Evolutionary conservation across 257 asterid genomes (phyloP).

Genomic region (Avicennia marina): DNA sequence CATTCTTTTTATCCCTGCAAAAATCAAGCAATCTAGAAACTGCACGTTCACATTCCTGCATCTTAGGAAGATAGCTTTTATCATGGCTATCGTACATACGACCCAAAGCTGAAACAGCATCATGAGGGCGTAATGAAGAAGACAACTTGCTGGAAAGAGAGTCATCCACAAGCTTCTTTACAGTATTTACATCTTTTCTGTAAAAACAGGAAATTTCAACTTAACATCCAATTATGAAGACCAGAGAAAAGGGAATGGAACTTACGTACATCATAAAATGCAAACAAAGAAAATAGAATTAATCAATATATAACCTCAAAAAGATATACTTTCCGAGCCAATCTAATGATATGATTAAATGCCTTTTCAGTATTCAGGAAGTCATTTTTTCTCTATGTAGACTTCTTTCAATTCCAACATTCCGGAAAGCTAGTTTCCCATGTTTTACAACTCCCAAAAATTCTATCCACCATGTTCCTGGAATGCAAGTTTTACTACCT

Average conservation of each 20-base stretch:
- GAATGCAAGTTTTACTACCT: too few species aligned
- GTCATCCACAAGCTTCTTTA: slow-evolving; percentile 93
- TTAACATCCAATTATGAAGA: too few species aligned
- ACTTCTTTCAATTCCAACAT: too few species aligned
- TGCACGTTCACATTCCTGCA: slow-evolving; percentile 67
- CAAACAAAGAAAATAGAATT: background rate
- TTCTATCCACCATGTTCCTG: too few species aligned
- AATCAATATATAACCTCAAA: background rate
- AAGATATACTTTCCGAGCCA: too few species aligned
- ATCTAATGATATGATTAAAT: too few species aligned
- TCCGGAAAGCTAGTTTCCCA: too few species aligned
- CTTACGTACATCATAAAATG: background rate
- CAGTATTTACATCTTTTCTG: slow-evolving; percentile 94
- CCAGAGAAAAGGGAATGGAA: background rate
- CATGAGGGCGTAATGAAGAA: slow-evolving; percentile 94
- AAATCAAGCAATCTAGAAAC: slow-evolving; percentile 62
- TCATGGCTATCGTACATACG: slow-evolving; percentile 94
- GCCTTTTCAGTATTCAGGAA: too few species aligned
- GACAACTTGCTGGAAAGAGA: slow-evolving; percentile 66
- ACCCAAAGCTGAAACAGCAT: slow-evolving; percentile 97
- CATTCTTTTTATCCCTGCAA: slow-evolving; percentile 82
- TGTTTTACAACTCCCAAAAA: too few species aligned
- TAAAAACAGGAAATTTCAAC: slow-evolving; percentile 22
- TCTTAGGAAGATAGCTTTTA: slow-evolving; percentile 70
- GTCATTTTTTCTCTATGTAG: too few species aligned